Base-by-base conservation (phyloP, 352 stramenopile genomes). In the Pythium biforme region DNA sequence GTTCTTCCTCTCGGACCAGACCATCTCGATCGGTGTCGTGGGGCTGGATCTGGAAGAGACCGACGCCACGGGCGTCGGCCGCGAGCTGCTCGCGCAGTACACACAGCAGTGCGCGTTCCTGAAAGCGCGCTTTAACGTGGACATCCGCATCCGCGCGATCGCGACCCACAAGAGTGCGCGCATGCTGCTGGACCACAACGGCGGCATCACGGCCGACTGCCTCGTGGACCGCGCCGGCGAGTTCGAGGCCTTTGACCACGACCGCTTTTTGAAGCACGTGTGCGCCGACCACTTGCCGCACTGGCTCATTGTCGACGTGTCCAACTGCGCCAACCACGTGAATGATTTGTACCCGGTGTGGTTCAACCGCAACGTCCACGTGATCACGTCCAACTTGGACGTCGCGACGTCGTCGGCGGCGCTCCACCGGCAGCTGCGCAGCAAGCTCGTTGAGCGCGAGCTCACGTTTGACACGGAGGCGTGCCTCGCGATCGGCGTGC, bases 231-330 rank as follows among this genome's bases (percentile, higher is more conserved):
- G 55, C 4, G 47, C 57, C 0, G 50, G 41, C 15, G 54, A 64
- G 31, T 76, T 74, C 19, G 65, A 79, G 31, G 22, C 62, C 14
- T 91, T 92, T 50, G 75, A 96, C 52, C 70, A 89, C 45, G 71
- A 81, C 31, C 65, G 74, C 14, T 93, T 97, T 40, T 62, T 92
- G 22, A 54, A 78, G 19, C 81, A 92, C 59, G 75, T 98, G 15
- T 89, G 94, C 58, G 79, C 79, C 12, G 79, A 96, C 48, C 91
- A 98, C 63, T 76, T 95, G 57, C 87, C 94, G 3, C 86, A 98
- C 72, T 93, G 89, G 74, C 80, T 98, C 14, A 92, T 98, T 57
- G 86, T 99, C 54, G 96, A 99, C 66, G 95, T 96, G 37, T 97
- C 94, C 5, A 92, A 95, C 66, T 90, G 92, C 48, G 74, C 76